These are phyloP conservation scores for Glycine tomentella DNA, from an alignment of 306 rosid genomes.

Conservation along the genomic window DNA sequence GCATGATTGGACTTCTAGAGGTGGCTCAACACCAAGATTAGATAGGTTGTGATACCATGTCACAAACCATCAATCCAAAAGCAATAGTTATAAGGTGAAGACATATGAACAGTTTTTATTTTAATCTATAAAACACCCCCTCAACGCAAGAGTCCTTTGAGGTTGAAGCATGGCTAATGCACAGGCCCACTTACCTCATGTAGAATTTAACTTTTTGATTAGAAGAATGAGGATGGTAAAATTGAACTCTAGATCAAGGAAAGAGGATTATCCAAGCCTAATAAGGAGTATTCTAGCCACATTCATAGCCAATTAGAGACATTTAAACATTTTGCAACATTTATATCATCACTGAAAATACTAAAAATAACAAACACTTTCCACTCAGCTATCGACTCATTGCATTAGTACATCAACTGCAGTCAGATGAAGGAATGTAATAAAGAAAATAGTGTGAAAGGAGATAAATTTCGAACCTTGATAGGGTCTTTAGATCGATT, in stretches of 20 bases:
- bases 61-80: background rate
- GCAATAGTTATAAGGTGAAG: background rate
- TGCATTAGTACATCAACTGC: slow-evolving; percentile 12
- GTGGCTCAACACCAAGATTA: background rate
- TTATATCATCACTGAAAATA: slow-evolving; percentile 32
- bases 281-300: background rate
- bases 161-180: background rate
- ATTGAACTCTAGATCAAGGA: background rate
- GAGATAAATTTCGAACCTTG: slow-evolving; percentile 49
- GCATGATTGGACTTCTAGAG: background rate
- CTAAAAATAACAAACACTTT: slow-evolving; percentile 8
- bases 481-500: slow-evolving; percentile 47
- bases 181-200: background rate
- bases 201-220: background rate
- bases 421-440: slow-evolving; percentile 27
- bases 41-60: background rate
- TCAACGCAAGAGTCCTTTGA: background rate
- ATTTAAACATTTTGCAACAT: background rate
- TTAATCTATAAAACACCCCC: background rate
- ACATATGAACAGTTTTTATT: background rate
- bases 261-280: background rate
- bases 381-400: slow-evolving; percentile 25
- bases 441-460: slow-evolving; percentile 25
- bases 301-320: background rate
- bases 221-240: background rate